phyloP scores from a whole-genome alignment of 2,329 filamentous ascomycete species.

The Fusarium aywerte region DNA sequence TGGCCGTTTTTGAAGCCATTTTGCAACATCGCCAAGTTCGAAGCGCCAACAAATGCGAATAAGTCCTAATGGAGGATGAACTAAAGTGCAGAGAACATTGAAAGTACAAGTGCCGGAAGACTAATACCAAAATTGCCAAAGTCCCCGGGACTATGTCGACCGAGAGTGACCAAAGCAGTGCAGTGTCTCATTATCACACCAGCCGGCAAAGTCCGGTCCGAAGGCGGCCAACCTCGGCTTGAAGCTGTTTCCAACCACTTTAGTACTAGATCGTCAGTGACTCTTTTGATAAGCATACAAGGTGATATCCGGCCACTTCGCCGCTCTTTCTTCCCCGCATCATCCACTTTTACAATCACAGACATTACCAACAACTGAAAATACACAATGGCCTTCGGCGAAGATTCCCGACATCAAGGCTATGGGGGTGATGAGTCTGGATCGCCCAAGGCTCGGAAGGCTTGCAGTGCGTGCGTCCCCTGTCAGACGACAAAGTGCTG shows the following conservation, averaged over 20 bases:
- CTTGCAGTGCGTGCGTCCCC: constrained; percentile 8
- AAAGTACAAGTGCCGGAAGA: background rate
- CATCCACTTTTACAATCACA: constrained; percentile 18
- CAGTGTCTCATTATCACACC: background rate
- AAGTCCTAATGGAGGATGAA: background rate
- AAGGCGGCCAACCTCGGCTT: constrained; percentile 2
- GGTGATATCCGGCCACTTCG: constrained; percentile 25
- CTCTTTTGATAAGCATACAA: background rate
- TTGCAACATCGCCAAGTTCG: background rate
- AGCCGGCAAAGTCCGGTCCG: constrained; percentile 10
- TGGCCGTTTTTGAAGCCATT: background rate
- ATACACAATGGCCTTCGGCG: constrained; percentile 9
- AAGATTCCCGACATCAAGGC: constrained; percentile 15
- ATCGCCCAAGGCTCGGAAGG: constrained; percentile 20
- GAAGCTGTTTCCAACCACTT: background rate
- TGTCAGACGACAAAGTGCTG: background rate
- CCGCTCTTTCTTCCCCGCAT: constrained; percentile 8
- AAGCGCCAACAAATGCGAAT: background rate
- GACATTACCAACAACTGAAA: background rate
- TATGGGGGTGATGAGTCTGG: constrained; percentile 9
- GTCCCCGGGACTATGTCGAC: background rate
- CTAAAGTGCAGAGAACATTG: background rate
- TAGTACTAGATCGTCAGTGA: background rate
- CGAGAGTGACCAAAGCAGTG: background rate
- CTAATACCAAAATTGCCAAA: constrained; percentile 20